Evolutionary conservation across 164 flowering plant genomes (phyloP).

Genomic region (Litsea cubeba): DNA sequence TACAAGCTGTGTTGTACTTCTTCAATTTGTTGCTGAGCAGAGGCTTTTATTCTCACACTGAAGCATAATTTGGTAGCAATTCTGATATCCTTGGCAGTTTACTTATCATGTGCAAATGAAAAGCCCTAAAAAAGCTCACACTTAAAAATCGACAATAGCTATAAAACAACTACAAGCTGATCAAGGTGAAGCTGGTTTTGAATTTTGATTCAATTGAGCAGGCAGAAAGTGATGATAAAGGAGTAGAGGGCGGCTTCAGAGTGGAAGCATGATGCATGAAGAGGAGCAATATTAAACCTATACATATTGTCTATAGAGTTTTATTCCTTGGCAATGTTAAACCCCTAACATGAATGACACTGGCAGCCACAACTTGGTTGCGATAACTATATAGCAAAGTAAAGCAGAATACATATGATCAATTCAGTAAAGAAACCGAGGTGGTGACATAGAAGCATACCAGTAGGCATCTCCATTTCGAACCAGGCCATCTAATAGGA

Average conservation of each 20-base stretch:
- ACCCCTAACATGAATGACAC: background rate
- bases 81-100: too few species aligned
- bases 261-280: background rate
- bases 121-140: too few species aligned
- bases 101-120: too few species aligned
- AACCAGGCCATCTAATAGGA: slow-evolving; percentile 80
- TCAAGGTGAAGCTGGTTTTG: background rate
- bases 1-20: too few species aligned
- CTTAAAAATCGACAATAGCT: too few species aligned
- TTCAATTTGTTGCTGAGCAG: too few species aligned
- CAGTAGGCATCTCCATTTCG: slow-evolving; percentile 83
- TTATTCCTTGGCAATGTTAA: background rate
- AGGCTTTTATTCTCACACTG: too few species aligned
- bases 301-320: background rate
- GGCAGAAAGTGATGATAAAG: background rate
- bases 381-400: background rate
- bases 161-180: too few species aligned
- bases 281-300: background rate
- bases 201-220: too few species aligned
- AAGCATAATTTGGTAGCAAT: too few species aligned
- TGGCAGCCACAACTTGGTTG: background rate
- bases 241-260: background rate
- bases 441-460: slow-evolving; percentile 33
- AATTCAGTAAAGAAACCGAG: too few species aligned
- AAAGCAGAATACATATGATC: background rate